phyloP scores from a whole-genome alignment of 176 grass and related monocot species.

The Ensete ventricosum region DNA sequence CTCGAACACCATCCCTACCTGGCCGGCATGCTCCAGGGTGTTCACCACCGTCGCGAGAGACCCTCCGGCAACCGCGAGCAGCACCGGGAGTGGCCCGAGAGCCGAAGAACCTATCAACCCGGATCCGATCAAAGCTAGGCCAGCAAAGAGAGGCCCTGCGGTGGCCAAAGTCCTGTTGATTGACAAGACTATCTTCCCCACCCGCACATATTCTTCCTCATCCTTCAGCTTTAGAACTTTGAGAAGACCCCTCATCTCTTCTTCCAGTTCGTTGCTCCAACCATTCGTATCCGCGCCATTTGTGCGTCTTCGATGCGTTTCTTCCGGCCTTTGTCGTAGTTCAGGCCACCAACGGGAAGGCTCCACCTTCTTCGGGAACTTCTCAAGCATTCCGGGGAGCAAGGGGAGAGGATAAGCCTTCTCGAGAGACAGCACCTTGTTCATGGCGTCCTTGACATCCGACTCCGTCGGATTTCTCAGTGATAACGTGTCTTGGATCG shows the following conservation, averaged over 20 bases:
- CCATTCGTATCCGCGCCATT: conserved; percentile 15
- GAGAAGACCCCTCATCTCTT: conserved; percentile 36
- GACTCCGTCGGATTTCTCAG: neutral
- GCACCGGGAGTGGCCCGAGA: neutral
- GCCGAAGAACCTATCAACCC: conserved; percentile 26
- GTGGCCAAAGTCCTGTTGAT: conserved; percentile 28
- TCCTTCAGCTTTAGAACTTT: conserved; percentile 41
- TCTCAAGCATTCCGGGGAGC: conserved; percentile 40
- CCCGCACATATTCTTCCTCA: conserved; percentile 21
- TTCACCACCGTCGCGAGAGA: conserved; percentile 22
- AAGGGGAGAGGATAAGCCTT: conserved; percentile 45
- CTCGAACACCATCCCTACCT: neutral
- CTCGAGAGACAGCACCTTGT: conserved; percentile 34
- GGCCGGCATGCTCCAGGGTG: neutral
- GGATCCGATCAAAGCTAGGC: conserved; percentile 16
- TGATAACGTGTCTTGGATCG: conserved; percentile 3
- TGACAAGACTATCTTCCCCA: conserved; percentile 14
- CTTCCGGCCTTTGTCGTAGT: neutral
- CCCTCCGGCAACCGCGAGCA: conserved; percentile 2
- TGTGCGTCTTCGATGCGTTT: neutral
- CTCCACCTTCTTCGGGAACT: conserved; percentile 43
- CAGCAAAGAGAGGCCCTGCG: conserved; percentile 24
- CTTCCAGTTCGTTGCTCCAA: conserved; percentile 43
- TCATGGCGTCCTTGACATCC: conserved; percentile 15
- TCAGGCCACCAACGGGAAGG: conserved; percentile 45